Evolutionary conservation across 2,329 filamentous ascomycete genomes (phyloP), one percentile per base, ranked within the genome.

Genomic region (Graphiopsis chlorocephala): DNA sequence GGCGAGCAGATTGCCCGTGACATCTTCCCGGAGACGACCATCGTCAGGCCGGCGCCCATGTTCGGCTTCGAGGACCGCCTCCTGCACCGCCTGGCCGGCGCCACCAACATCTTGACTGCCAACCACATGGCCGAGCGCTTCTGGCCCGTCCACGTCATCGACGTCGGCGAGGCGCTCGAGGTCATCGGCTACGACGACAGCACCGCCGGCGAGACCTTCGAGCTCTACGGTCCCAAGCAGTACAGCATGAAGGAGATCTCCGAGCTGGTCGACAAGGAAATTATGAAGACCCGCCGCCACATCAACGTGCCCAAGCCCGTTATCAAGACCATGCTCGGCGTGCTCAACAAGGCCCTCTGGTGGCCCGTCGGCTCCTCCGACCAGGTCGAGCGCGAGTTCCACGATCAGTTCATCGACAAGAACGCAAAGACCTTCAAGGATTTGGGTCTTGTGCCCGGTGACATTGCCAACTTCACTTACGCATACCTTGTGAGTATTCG

Each of bases 31-130:
- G 95, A 99, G 81, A 96, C 95, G 20, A 99, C 95, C 53, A 93
- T 99, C 72, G 95, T 99, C 69, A 88, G 95, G 68, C 95, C 95
- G 52, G 91, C 94, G 14, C 95, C 93, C 61, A 86, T 97, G 78
- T 99, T 96, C 76, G 95, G 95, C 38, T 96, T 93, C 75, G 95
- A 99, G 80, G 95, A 99, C 80, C 90, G 90, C 73, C 86, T 99
- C 52, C 87, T 99, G 42, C 88, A 96, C 78, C 91, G 88, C 76
- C 87, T 98, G 61, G 95, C 94, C 48, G 86, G 88, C 70, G 84
- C 89, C 12, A 87, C 88, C 66, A 96, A 96, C 78, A 76, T 97
- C 65, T 86, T 98, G 74, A 97, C 93, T 26, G 86, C 92, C 65
- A 99, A 99, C 82, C 87, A 94, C 82, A 92, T 98, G 90, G 86